Evolutionary conservation across 345 rosid species (phyloP).

Genomic region (Hevea brasiliensis): DNA sequence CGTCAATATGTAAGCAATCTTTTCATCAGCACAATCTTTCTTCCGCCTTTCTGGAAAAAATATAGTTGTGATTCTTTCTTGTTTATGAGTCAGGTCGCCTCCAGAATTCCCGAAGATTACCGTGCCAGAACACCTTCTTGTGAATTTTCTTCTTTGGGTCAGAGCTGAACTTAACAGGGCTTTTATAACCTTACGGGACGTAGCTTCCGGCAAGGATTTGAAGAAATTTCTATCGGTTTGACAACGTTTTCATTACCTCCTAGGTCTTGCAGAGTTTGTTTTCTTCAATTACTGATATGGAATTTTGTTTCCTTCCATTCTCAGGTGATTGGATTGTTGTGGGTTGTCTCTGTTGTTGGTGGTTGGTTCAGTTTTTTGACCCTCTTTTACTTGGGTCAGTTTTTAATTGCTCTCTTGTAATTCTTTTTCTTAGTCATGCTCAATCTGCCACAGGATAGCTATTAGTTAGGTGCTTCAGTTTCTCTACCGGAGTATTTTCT

Average conservation of each 20-base stretch:
- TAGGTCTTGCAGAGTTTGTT: neutral
- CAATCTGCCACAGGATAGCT: neutral
- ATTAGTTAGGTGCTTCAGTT: neutral
- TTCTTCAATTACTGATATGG: neutral
- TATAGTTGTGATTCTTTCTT: neutral
- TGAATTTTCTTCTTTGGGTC: conserved; percentile 4
- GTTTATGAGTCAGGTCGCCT: conserved; percentile 18
- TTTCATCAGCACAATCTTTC: neutral
- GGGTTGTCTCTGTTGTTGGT: conserved; percentile 41
- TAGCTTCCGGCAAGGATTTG: conserved; percentile 30
- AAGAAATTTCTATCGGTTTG: conserved; percentile 21
- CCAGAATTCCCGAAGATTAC: conserved; percentile 19
- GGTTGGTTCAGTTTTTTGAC: conserved; percentile 44
- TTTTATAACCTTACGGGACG: neutral
- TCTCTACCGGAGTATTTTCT: neutral
- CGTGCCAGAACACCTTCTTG: conserved; percentile 16
- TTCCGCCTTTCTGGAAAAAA: neutral
- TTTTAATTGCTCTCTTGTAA: neutral
- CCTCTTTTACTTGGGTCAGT: conserved; percentile 36
- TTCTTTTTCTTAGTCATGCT: neutral
- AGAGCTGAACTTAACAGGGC: conserved; percentile 14
- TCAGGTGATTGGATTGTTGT: conserved; percentile 37
- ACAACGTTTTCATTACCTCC: neutral
- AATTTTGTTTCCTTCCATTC: conserved; percentile 7
- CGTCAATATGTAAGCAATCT: conserved; percentile 21